These are phyloP conservation scores for Ulmus americana DNA, from an alignment of 331 rosid species.

Conservation along the genomic window DNA sequence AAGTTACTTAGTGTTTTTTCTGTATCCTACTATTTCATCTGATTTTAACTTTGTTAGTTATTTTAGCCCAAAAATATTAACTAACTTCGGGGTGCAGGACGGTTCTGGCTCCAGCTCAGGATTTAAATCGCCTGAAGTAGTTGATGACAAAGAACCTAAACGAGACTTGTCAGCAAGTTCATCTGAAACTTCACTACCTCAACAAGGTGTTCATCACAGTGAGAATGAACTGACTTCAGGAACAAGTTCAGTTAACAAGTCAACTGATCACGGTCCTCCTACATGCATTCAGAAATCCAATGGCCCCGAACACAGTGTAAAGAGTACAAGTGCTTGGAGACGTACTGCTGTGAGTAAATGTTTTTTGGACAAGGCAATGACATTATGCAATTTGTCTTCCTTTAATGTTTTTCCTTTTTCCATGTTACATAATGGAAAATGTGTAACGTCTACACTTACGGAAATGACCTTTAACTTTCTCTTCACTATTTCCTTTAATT, in stretches of 20 bases:
- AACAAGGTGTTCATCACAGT: slow-evolving; percentile 29
- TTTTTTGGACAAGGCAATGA: slow-evolving; percentile 15
- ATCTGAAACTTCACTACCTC: slow-evolving; percentile 26
- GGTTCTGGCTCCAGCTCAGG: slow-evolving; percentile 36
- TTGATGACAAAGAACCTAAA: slow-evolving; percentile 29
- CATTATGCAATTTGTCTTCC: slow-evolving; percentile 18
- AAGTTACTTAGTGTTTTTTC: too few relatives aligned
- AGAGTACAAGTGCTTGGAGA: slow-evolving; percentile 45
- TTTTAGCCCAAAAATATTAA: background rate
- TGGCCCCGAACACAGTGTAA: slow-evolving; percentile 31
- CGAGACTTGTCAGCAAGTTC: slow-evolving; percentile 31
- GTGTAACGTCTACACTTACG: background rate
- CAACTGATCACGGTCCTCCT: slow-evolving; percentile 30
- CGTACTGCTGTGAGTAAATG: slow-evolving; percentile 68
- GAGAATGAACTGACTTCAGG: slow-evolving; percentile 24
- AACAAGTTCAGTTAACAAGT: slow-evolving; percentile 23
- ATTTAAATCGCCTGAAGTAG: slow-evolving; percentile 37
- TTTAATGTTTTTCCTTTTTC: slow-evolving; percentile 11
- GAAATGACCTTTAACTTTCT: slow-evolving; percentile 1
- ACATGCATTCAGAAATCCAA: slow-evolving; percentile 43
- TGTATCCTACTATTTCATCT: background rate
- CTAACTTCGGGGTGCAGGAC: slow-evolving; percentile 44
- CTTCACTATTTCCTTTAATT: background rate
- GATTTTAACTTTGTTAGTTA: background rate
- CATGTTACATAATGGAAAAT: slow-evolving; percentile 11